Evolutionary conservation across 768 basidiomycete genomes (phyloP), one percentile per base, ranked within the genome.

Genomic region (Calocera cornea): DNA sequence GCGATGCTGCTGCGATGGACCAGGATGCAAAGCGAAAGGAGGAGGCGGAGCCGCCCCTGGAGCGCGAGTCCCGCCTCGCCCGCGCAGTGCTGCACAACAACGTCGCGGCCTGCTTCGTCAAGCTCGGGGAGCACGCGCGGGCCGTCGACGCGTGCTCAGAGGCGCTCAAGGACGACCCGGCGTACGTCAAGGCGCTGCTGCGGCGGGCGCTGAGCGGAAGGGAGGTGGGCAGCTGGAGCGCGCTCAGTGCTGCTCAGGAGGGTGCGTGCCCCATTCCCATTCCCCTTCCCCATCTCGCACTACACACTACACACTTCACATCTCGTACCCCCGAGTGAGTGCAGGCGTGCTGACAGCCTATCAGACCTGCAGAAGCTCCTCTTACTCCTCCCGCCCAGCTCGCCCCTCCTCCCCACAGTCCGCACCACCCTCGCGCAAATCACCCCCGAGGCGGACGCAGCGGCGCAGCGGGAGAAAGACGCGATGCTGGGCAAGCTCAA

Each of bases 401-500:
- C 86, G 1, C 75, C 83, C 2, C 82, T 87, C 66, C 70, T 75
- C 17, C 72, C 76, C 1, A 81, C 84, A 24, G 78, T 85, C 41
- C 79, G 80, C 49, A 78, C 77, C 40, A 79, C 83, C 14, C 79
- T 91, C 8, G 75, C 75, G 3, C 73, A 74, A 1, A 75, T 98
- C 19, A 87, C 88, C 67, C 85, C 86, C 63, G 84, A 88, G 10
- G 76, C 88, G 40, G 87, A 88, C 72, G 82, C 79, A 16, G 89
- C 89, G 17, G 90, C 93, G 77, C 89, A 92, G 76, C 80, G 79
- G 70, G 94, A 97, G 77, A 94, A 89, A 50, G 83, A 83, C 1
- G 95, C 98, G 77, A 97, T 97, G 91, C 68, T 97, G 73, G 85
- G 80, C 69, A 97, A 98, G 77, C 76, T 99, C 66, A 99, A 99